Base-by-base conservation (phyloP, 441 rosid genomes). In the Omphalea diandra region DNA sequence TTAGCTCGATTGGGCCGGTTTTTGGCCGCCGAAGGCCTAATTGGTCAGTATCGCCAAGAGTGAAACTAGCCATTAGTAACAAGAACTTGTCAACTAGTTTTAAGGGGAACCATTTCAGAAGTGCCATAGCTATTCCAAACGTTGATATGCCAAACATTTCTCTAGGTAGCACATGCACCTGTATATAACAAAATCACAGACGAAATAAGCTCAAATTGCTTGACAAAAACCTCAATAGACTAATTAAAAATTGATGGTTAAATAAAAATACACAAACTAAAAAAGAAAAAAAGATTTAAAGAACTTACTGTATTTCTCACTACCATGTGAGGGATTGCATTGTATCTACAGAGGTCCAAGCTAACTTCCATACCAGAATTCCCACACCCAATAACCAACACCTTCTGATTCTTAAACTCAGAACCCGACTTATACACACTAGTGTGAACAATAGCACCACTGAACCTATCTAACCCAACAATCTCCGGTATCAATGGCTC, bases 281-380 rank as follows among this genome's bases (percentile, higher is more conserved):
- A 22, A 22, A 33, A 52, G 35, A 20, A 11, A n/a, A n/a, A n/a
- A n/a, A n/a, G n/a, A 18, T 31, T 50, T 1, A 32, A 26, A 50
- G 5, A 33, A 72, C 90, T 87, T 69, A 94, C 98, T 0, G 96
- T 79, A 78, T 90, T 91, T 74, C 98, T 80, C 72, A 86, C 96
- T 26, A 92, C 96, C 93, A 94, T 83, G 41, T 88, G 84, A 65
- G 99, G 93, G 73, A 74, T 72, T 54, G 92, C 99, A 74, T 84
- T 89, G 84, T 86, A 44, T 60, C 94, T 84, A 57, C 93, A 90
- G 12, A 95, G 97, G 87, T 94, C 99, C 64, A 92, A 75, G 76
- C 98, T 82, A 18, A 94, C 90, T 79, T 94, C 99, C 99, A 94
- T 92, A 43, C 98, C 97, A 0, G 99, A 94, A 75, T 94, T 94